Base-by-base conservation (phyloP, 2,329 filamentous ascomycete species). In the Aspergillus sp. region DNA sequence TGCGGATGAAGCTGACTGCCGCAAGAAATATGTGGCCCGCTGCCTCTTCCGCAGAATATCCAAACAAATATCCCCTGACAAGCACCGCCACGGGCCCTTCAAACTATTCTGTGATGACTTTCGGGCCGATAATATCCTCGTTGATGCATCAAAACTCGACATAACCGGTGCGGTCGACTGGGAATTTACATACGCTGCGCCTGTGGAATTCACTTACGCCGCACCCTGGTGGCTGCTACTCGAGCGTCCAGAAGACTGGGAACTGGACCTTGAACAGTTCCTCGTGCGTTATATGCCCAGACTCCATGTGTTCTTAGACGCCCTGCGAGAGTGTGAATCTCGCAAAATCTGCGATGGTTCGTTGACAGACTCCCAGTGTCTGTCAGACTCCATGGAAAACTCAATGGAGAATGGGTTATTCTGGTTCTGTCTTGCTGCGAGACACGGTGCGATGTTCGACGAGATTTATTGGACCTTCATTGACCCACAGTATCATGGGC, bases 391-490 rank as follows among this genome's bases (percentile, higher is more conserved):
- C 36, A 64, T 64, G 58, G 50, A 52, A 41, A 46, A 49, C 5
- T 58, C 53, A 3, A 33, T 59, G 47, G 54, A 60, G 29, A 61
- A 48, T 48, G 57, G 59, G 5, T 34, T 53, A 7, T 61, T 64
- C 46, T 65, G 58, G 59, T 46, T 61, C 40, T 58, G 50, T 35
- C 52, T 60, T 50, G 58, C 59, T 45, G 51, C 49, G 39, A 51
- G 55, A 10, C 52, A 58, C 36, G 53, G 53, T 44, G 56, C 53
- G 45, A 49, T 56, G 48, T 61, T 63, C 47, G 60, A 64, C 53
- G 56, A 59, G 28, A 58, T 62, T 38, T 63, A 62, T 45, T 63
- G 57, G 58, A 43, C 47, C 30, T 58, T 58, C 19, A 57, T 64
- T 41, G 56, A 64, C 51, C 45, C 40, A 35, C 52, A 42, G 42